Evolutionary conservation across 352 stramenopile species (phyloP).

Genomic region (Blastocystis sp.): DNA sequence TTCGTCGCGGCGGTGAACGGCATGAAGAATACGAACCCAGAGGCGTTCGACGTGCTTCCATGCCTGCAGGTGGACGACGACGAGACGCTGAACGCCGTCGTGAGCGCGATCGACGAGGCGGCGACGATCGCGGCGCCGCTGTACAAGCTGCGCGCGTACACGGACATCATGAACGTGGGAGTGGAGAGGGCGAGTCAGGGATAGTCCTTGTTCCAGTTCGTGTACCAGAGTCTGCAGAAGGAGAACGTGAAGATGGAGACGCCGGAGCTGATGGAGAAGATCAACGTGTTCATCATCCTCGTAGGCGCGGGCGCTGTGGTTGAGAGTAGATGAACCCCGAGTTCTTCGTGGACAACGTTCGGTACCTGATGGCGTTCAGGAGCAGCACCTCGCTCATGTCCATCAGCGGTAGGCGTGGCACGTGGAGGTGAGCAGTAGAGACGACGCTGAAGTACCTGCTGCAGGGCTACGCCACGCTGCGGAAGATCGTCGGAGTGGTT

Average conservation of each 20-base stretch:
- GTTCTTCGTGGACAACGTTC: conserved; percentile 10
- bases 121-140: neutral
- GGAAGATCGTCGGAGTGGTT: neutral
- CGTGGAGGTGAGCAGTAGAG: neutral
- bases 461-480: neutral
- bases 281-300: conserved; percentile 26
- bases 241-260: conserved; percentile 23
- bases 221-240: conserved; percentile 25
- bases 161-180: conserved; percentile 11
- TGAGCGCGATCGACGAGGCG: neutral
- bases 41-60: neutral
- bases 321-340: conserved; percentile 21
- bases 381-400: neutral
- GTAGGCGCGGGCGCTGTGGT: neutral
- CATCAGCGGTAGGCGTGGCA: neutral
- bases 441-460: neutral
- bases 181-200: neutral
- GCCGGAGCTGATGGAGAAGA: conserved; percentile 29
- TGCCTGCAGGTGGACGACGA: neutral
- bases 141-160: conserved; percentile 16
- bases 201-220: conserved; percentile 36
- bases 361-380: neutral
- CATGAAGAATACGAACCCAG: neutral
- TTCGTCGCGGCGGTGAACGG: conserved; percentile 19
- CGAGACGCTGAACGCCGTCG: neutral